Base-by-base conservation (phyloP, 805 yeast species). In the Hanseniaspora guilliermondii region DNA sequence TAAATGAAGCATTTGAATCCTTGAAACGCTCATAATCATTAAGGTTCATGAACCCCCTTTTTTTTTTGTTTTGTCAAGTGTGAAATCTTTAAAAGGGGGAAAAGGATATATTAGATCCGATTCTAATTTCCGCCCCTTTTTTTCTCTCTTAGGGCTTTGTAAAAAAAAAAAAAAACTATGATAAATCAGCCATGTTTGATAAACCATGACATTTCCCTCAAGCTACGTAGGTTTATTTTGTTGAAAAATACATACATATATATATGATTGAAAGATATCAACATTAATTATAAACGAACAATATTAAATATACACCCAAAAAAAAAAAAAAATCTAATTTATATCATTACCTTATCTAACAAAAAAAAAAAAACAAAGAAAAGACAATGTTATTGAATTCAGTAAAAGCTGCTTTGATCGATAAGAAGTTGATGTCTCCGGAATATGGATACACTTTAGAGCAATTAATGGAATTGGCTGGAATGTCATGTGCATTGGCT, bases 401-500 rank as follows among this genome's bases (percentile, higher is more conserved):
- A n/a, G 38, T n/a, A 3, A 33, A 69, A 2, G 97, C 97, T 0
- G 82, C 91, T 0, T 77, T 77, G 40, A 75, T 91, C 27, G 98
- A 91, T 62, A 74, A 76, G 58, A 96, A 89, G 62, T 74, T 91
- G 56, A 91, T 93, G 97, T 80, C 93, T 0, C 69, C 84, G 0
- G 81, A 82, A 2, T 93, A 62, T 47, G 67, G 66, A 22, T 67
- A 62, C 58, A 64, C 68, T 12, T 52, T 62, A 33, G 62, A 66
- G 46, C 68, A 64, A 49, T 50, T 76, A 70, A 93, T 93, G 98
- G 98, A 93, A 68, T 73, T 93, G 42, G 98, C 98, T 0, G 98
- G 98, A 0, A 74, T 89, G 30, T 80, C 96, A 1, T 97, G 91
- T 9, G 97, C 98, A 5, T 86, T 87, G 62, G 86, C 95, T 0